These are phyloP conservation scores for Gossypium arboreum DNA, from an alignment of 345 rosid species.

Conservation along the genomic window DNA sequence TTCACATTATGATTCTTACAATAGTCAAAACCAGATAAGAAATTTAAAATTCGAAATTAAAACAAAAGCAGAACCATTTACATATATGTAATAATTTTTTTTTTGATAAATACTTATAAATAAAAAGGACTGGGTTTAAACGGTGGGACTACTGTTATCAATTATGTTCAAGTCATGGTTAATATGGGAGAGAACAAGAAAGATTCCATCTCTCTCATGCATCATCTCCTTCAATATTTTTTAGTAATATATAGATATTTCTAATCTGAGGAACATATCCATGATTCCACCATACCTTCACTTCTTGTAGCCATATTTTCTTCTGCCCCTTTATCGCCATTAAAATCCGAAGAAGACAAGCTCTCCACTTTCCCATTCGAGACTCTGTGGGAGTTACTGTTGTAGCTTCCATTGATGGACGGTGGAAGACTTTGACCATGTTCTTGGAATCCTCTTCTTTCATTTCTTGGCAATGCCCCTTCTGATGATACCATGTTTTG, in stretches of 20 bases:
- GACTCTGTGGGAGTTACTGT: constrained; percentile 21
- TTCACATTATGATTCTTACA: background rate
- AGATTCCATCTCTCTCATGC: constrained; percentile 34
- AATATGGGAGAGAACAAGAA: constrained; percentile 22
- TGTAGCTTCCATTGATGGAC: constrained; percentile 35
- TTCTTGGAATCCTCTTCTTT: constrained; percentile 23
- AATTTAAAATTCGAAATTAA: background rate
- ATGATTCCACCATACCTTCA: constrained; percentile 74
- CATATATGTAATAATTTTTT: constrained; percentile 4
- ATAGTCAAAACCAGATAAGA: background rate
- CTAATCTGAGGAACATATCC: constrained; percentile 87
- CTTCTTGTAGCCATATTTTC: constrained; percentile 36
- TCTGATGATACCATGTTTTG: constrained; percentile 28
- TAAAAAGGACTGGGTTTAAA: too few relatives aligned
- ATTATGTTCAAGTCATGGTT: constrained; percentile 20
- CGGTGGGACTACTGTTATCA: too few relatives aligned
- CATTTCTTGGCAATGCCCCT: constrained; percentile 22
- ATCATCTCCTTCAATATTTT: constrained; percentile 10
- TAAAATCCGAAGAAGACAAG: constrained; percentile 29
- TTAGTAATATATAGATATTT: constrained; percentile 6
- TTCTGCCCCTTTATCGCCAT: constrained; percentile 33
- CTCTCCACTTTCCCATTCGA: constrained; percentile 32
- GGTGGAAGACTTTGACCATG: constrained; percentile 33
- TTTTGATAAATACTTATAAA: too few relatives aligned
- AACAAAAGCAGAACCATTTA: constrained; percentile 17